Evolutionary conservation across 768 basidiomycete genomes (phyloP), one percentile per base, ranked within the genome.

Genomic region (Lentinus tigrinus): DNA sequence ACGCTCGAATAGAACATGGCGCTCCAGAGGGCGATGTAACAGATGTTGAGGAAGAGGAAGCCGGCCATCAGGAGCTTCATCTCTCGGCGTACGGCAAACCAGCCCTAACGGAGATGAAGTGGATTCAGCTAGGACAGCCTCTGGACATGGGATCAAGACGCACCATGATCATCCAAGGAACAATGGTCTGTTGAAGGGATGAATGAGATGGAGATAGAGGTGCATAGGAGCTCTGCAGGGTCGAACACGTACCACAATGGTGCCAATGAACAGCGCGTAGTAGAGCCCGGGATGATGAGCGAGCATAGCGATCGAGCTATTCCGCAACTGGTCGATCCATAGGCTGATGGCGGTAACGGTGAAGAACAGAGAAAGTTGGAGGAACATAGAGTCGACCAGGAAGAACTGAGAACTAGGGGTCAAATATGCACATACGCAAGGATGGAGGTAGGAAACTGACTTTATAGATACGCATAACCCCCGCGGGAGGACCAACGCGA

Each of bases 141-240:
- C 2, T 47, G 16, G 13, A 14, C n/a, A n/a, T 44, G 52, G 54
- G 19, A 26, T 49, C 39, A 17, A 4, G 27, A 58, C 70, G 36
- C 58, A 82, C 83, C 74, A 80, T 68, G n/a, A 72, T 65, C 17
- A 83, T 77, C 82, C 83, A 84, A 1, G 83, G 83, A 14, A 80
- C 51, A 24, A 83, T 69, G 10, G 80, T 65, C 80, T 82, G 50
- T 43, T n/a, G 43, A 38, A 44, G 4, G 11, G 11, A 24, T 11
- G n/a, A 1, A 27, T 36, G 19, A 43, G 21, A 16, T 14, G 26
- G 3, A 47, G 28, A 37, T 27, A n/a, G 8, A 13, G 26, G 52
- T 28, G 9, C n/a, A n/a, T 19, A 2, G 16, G 7, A 21, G 3
- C 6, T 5, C 8, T 7, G 6, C 24, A 19, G 40, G 23, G n/a